Evolutionary conservation across 129 eudicot genomes (phyloP), one percentile per base, ranked within the genome.

Genomic region (Artemisia tridentata): DNA sequence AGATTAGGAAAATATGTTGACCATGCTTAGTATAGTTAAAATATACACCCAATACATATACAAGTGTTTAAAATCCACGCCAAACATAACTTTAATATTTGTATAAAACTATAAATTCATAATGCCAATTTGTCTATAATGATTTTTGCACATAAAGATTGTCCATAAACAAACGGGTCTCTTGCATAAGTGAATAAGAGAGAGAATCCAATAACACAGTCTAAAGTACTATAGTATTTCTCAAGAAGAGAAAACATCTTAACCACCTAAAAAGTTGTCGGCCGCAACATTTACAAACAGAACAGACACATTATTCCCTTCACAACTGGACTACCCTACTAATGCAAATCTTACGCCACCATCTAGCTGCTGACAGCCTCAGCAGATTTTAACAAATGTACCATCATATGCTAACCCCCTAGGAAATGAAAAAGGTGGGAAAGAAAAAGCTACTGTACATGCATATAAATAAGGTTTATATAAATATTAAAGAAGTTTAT

Each of bases 401-500:
- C 49, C 47, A 66, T 15, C 17, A n/a, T 29, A 51, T 48, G n/a
- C 62, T 69, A 69, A 52, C 23, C 14, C 11, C 49, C 76, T 53
- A 74, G 45, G 50, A 73, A 58, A 51, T n/a, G n/a, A 50, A 73
- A 34, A 73, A 29, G 61, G 50, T 14, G 50, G 48, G 60, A 62
- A 63, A 64, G 46, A 51, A 51, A 34, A 3, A 17, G 64, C 78
- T 74, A 67, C 79, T 75, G 41, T 75, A 75, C 79, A 75, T 75
- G 66, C 67, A 75, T 54, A 64, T 50, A 56, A 67, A 56, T 6
- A 46, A 27, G 18, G 53, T 43, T 2, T 46, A 46, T 43, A 14
- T 18, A 19, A 59, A 57, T 55, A n/a, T 87, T 85, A 93, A 48
- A 81, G 95, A 57, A 93, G 97, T 77, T 89, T 93, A 72, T 93